A percentile compares a stretch with the other conserved stretches of the same genome.
Evolutionary conservation across 768 basidiomycete species (phyloP).

Genomic region (Pleurotus pulmonarius): DNA sequence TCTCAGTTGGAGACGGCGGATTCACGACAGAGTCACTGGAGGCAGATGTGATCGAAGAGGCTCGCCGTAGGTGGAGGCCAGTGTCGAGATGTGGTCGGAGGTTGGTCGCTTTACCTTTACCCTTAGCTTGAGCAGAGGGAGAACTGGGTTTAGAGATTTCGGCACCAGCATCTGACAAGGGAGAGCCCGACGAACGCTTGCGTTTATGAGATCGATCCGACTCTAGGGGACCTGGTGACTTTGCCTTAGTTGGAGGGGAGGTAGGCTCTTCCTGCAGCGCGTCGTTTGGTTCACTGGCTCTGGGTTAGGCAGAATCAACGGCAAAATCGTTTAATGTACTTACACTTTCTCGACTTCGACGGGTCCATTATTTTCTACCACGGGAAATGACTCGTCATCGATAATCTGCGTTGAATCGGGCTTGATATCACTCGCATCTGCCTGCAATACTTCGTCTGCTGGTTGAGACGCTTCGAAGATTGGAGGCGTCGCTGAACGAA

Average conservation of each 20-base stretch:
- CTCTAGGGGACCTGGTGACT: neutral
- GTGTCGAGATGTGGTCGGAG: conserved; percentile 27
- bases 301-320: neutral
- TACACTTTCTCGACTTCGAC: too few relatives aligned
- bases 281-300: neutral
- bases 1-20: conserved; percentile 27
- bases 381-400: too few relatives aligned
- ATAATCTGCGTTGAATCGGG: too few relatives aligned
- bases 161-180: neutral
- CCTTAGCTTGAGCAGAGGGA: conserved; percentile 19
- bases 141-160: neutral
- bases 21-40: conserved; percentile 21
- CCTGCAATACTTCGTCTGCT: too few relatives aligned
- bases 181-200: neutral
- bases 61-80: conserved; percentile 31
- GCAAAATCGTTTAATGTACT: neutral
- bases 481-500: too few relatives aligned
- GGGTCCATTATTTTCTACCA: too few relatives aligned
- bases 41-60: conserved; percentile 48
- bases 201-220: neutral
- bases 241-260: neutral
- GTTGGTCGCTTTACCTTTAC: conserved; percentile 26
- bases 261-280: neutral
- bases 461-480: too few relatives aligned
- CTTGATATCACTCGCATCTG: too few relatives aligned